These are phyloP conservation scores for Ilyonectria robusta DNA, from an alignment of 2,329 filamentous ascomycete species.

Conservation along the genomic window DNA sequence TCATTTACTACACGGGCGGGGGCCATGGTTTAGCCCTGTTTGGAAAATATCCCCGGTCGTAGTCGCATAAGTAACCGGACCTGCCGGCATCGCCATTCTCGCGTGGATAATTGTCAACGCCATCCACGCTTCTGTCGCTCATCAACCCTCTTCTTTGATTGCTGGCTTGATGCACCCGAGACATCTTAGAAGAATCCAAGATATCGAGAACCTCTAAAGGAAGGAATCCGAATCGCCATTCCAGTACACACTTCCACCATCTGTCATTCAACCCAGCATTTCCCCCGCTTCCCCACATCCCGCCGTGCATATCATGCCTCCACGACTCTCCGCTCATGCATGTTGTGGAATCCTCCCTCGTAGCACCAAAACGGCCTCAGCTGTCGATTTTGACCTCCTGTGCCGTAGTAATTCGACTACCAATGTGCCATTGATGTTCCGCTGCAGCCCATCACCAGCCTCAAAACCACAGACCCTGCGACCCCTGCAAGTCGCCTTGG, in stretches of 20 bases:
- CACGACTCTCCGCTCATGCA: conserved; percentile 28
- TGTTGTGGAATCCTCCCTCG: conserved; percentile 18
- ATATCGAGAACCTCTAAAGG: neutral
- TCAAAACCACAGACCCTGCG: neutral
- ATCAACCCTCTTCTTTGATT: neutral
- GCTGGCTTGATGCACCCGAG: neutral
- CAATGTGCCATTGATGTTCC: conserved; percentile 5
- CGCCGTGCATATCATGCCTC: conserved; percentile 17
- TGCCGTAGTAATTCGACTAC: no score
- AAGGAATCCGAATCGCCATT: neutral
- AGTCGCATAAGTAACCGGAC: neutral
- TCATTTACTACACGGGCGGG: neutral
- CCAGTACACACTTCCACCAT: neutral
- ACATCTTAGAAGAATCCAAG: neutral
- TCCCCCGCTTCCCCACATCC: conserved; percentile 30
- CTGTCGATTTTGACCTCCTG: neutral
- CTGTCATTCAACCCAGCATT: neutral
- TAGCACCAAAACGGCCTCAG: conserved; percentile 4
- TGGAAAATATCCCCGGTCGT: neutral
- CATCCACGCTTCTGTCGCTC: neutral
- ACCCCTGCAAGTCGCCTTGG: neutral
- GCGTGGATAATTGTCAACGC: neutral
- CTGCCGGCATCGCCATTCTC: neutral
- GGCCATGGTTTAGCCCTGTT: neutral
- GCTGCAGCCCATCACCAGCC: neutral